A percentile compares a stretch with the other conserved stretches of the same genome.
These are phyloP conservation scores for Pythium graminicola DNA, from an alignment of 352 stramenopile species.

Conservation along the genomic window DNA sequence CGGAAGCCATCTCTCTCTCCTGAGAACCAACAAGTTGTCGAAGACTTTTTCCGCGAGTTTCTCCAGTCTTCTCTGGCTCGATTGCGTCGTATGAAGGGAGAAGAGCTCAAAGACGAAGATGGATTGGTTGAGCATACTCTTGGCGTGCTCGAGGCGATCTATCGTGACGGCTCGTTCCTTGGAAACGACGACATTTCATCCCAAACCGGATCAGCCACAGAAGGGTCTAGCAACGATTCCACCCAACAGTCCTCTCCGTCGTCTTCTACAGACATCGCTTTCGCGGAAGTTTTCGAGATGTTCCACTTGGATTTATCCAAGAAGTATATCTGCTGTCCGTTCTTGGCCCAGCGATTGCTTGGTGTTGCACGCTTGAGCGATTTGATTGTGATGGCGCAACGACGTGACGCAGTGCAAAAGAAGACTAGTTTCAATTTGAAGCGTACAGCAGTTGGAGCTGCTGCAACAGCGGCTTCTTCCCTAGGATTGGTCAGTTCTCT, in stretches of 20 bases:
- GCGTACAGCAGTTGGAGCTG: slow-evolving; percentile 18
- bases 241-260: slow-evolving; percentile 1
- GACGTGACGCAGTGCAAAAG: slow-evolving; percentile 53
- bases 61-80: slow-evolving; percentile 62
- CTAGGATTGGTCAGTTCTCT: slow-evolving; percentile 16
- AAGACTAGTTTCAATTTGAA: slow-evolving; percentile 52
- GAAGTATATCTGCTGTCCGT: slow-evolving; percentile 82
- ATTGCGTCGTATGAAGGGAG: slow-evolving; percentile 52
- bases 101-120: slow-evolving; percentile 78
- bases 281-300: slow-evolving; percentile 72
- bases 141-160: slow-evolving; percentile 59
- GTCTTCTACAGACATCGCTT: slow-evolving; percentile 27
- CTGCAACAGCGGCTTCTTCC: slow-evolving; percentile 19
- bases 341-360: slow-evolving; percentile 61
- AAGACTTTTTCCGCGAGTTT: slow-evolving; percentile 80
- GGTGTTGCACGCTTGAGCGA: slow-evolving; percentile 69
- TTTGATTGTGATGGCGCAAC: slow-evolving; percentile 70
- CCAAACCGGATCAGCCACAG: slow-evolving; percentile 1
- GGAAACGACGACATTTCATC: slow-evolving; percentile 22
- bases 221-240: slow-evolving; percentile 6
- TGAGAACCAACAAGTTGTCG: slow-evolving; percentile 33
- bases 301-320: slow-evolving; percentile 83
- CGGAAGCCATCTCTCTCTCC: slow-evolving; percentile 32
- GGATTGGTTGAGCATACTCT: slow-evolving; percentile 73
- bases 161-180: slow-evolving; percentile 53